phyloP scores from a whole-genome alignment of 169 alveolate species.

The Fabrea salina region DNA sequence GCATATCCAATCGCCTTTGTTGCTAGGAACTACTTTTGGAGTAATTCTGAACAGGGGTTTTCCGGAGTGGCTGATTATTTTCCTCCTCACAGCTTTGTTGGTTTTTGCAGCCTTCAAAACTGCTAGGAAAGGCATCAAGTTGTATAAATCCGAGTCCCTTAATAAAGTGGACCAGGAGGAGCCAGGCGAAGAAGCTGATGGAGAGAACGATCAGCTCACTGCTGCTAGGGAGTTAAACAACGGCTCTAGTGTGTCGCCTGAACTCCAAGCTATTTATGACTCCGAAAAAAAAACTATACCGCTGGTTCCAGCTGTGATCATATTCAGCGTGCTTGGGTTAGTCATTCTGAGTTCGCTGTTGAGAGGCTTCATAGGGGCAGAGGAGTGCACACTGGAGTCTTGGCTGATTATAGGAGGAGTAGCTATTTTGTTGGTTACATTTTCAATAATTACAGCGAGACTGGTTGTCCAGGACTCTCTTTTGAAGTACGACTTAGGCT shows the following conservation, averaged over 20 bases:
- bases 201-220: no score
- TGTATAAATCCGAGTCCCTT: constrained; percentile 35
- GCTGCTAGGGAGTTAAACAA: no score
- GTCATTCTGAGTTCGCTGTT: no score
- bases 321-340: no score
- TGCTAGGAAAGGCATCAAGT: neutral
- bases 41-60: constrained; percentile 56
- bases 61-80: constrained; percentile 49
- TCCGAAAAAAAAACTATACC: neutral
- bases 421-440: neutral
- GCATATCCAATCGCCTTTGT: constrained; percentile 58
- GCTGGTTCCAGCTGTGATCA: no score
- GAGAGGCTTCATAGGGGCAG: constrained; percentile 51
- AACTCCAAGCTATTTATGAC: neutral
- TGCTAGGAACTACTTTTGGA: constrained; percentile 69
- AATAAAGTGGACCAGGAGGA: no score
- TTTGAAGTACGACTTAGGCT: neutral
- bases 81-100: constrained; percentile 41
- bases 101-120: constrained; percentile 29
- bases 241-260: no score
- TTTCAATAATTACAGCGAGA: neutral
- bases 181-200: no score
- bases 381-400: constrained; percentile 50
- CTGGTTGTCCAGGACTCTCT: no score
- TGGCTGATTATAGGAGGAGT: constrained; percentile 31